A percentile compares a stretch with the other conserved stretches of the same genome.
phyloP scores from a whole-genome alignment of 345 rosid species.

The Cardiospermum halicacabum region DNA sequence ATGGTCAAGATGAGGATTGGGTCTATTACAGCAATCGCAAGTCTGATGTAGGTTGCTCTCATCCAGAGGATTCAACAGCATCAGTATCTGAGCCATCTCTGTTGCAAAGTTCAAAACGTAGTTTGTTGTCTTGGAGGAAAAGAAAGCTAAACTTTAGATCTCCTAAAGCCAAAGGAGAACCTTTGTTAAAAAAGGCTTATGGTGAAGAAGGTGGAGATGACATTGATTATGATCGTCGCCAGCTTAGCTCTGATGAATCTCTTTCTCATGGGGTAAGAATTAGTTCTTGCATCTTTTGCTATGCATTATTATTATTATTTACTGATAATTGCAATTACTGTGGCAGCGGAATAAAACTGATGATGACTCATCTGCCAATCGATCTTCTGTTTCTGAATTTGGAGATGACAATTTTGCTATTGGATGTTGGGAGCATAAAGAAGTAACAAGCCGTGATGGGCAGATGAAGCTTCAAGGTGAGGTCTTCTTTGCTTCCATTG shows the following conservation, averaged over 20 bases:
- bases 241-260: conserved; percentile 81
- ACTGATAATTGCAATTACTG: conserved; percentile 1
- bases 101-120: conserved; percentile 51
- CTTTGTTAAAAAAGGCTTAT: conserved; percentile 80
- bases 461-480: conserved; percentile 69
- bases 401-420: conserved; percentile 89
- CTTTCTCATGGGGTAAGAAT: conserved; percentile 45
- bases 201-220: conserved; percentile 99
- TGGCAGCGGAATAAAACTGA: conserved; percentile 76
- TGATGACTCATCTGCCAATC: conserved; percentile 51
- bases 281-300: conserved; percentile 5
- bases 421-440: conserved; percentile 86
- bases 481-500: conserved; percentile 89
- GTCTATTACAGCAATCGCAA: conserved; percentile 77
- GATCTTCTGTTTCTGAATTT: conserved; percentile 71
- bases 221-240: conserved; percentile 91
- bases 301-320: no score
- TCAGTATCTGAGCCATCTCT: conserved; percentile 43
- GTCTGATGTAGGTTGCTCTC: conserved; percentile 54
- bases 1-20: conserved; percentile 66
- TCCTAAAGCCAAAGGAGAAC: conserved; percentile 82
- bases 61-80: conserved; percentile 35
- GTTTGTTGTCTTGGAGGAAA: conserved; percentile 84
- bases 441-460: conserved; percentile 83
- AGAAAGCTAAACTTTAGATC: conserved; percentile 87